Conservation (phyloP, 2,329 filamentous ascomycete genomes). For the Talaromyces atroroseus region DNA sequence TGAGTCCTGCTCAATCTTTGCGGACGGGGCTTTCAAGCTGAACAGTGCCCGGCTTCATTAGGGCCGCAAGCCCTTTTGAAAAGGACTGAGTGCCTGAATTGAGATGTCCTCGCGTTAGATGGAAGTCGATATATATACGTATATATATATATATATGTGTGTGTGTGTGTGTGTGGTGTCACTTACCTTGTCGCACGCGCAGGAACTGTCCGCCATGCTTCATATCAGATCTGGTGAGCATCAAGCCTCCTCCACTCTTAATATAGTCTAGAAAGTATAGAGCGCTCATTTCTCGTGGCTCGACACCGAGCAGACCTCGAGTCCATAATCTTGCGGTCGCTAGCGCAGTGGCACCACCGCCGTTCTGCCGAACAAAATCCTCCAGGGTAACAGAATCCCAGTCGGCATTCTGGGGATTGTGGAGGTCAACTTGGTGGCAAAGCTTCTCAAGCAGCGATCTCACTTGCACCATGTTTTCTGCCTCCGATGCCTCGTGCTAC, state of each 20-base stretch:
- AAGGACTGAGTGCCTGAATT: conserved; percentile 28
- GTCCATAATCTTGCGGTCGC: conserved; percentile 43
- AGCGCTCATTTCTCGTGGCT: conserved; percentile 47
- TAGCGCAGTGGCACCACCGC: conserved; percentile 25
- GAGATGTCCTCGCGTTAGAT: too few relatives aligned
- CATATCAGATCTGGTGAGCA: conserved; percentile 50
- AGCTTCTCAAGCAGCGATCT: too few relatives aligned
- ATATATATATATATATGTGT: too few relatives aligned
- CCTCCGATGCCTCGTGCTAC: too few relatives aligned
- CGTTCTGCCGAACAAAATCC: conserved; percentile 30
- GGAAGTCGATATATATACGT: too few relatives aligned
- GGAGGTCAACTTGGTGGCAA: too few relatives aligned
- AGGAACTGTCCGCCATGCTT: conserved; percentile 51
- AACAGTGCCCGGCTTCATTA: too few relatives aligned
- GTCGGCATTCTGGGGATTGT: too few relatives aligned
- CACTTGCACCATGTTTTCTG: too few relatives aligned
- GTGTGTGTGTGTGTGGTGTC: too few relatives aligned
- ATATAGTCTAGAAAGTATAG: conserved; percentile 54
- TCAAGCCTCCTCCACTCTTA: conserved; percentile 47
- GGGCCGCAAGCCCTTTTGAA: not conserved
- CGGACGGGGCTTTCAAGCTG: too few relatives aligned
- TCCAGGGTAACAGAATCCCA: conserved; percentile 30
- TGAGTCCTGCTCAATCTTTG: too few relatives aligned
- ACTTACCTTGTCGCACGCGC: conserved; percentile 41
- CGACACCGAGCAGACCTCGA: conserved; percentile 47